A percentile compares a stretch with the other conserved stretches of the same genome.
These are phyloP conservation scores for Coprinopsis strossmayeri DNA, from an alignment of 768 basidiomycete species.

Conservation along the genomic window DNA sequence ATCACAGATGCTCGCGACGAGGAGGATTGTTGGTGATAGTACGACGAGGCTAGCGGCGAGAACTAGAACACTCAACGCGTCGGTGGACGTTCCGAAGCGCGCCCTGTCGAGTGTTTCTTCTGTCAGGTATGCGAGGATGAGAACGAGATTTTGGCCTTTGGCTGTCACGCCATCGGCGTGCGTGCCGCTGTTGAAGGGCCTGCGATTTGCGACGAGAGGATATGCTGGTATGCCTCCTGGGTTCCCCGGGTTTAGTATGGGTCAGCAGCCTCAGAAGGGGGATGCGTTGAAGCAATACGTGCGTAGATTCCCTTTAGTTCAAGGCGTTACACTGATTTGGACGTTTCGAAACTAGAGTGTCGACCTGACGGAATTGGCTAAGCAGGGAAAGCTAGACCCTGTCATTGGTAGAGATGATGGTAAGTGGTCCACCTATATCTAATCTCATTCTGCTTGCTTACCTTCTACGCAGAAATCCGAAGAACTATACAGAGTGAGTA, in stretches of 20 bases:
- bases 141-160: conserved; percentile 18
- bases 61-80: background rate
- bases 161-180: conserved; percentile 21
- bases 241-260: conserved; percentile 54
- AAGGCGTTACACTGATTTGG: background rate
- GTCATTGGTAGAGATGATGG: conserved; percentile 88
- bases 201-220: conserved; percentile 13
- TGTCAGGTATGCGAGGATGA: conserved; percentile 17
- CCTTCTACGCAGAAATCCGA: conserved; percentile 88
- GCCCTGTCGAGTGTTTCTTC: background rate
- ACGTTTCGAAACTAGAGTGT: conserved; percentile 43
- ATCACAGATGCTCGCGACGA: background rate
- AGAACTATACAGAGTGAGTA: conserved; percentile 82
- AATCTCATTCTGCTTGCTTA: too few species aligned
- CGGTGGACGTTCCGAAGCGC: background rate
- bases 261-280: conserved; percentile 67
- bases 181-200: background rate
- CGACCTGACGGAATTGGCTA: conserved; percentile 81
- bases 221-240: conserved; percentile 51
- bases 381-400: conserved; percentile 82
- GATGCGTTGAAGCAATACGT: conserved; percentile 79
- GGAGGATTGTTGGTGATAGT: background rate
- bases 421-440: conserved; percentile 22
- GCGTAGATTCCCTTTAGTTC: conserved; percentile 14
- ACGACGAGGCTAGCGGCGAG: background rate